phyloP scores from a whole-genome alignment of 192 early-diverging fungal species.

The Geosiphon pyriformis region DNA sequence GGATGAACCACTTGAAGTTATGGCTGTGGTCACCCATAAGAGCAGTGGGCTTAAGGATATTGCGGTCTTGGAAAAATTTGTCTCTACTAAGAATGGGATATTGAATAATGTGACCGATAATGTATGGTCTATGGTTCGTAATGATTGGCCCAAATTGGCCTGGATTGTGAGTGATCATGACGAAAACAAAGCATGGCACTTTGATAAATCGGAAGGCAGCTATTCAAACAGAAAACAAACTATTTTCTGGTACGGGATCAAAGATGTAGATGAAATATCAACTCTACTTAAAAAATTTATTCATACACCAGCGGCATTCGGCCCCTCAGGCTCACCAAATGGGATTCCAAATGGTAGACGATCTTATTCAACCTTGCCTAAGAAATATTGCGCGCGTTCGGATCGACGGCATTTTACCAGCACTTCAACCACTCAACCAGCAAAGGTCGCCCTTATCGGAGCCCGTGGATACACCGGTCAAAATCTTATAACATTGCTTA shows the following conservation, averaged over 20 bases:
- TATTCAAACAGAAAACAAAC: slow-evolving; percentile 68
- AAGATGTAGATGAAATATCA: slow-evolving; percentile 74
- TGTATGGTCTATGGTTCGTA: slow-evolving; percentile 82
- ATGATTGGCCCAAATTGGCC: slow-evolving; percentile 74
- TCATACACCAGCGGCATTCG: slow-evolving; percentile 26
- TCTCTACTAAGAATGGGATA: slow-evolving; percentile 75
- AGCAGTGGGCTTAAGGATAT: slow-evolving; percentile 38
- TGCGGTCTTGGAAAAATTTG: slow-evolving; percentile 85
- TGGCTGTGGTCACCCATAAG: slow-evolving; percentile 72
- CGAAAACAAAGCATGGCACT: slow-evolving; percentile 88
- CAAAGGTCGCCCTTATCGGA: slow-evolving; percentile 86
- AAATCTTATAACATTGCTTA: slow-evolving; percentile 87
- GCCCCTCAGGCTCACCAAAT: slow-evolving; percentile 22
- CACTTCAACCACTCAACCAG: slow-evolving; percentile 32
- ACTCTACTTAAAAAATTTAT: slow-evolving; percentile 56
- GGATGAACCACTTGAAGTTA: slow-evolving; percentile 92
- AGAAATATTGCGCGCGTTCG: slow-evolving; percentile 22
- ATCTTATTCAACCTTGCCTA: slow-evolving; percentile 52
- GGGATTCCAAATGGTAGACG: slow-evolving; percentile 41
- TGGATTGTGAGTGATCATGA: slow-evolving; percentile 80
- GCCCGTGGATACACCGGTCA: slow-evolving; percentile 96
- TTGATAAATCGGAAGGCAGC: slow-evolving; percentile 90
- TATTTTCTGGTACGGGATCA: slow-evolving; percentile 91
- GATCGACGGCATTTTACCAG: slow-evolving; percentile 61
- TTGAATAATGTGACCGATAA: slow-evolving; percentile 97